phyloP scores from a whole-genome alignment of 805 yeast species.

The Ogataea parapolymorpha region DNA sequence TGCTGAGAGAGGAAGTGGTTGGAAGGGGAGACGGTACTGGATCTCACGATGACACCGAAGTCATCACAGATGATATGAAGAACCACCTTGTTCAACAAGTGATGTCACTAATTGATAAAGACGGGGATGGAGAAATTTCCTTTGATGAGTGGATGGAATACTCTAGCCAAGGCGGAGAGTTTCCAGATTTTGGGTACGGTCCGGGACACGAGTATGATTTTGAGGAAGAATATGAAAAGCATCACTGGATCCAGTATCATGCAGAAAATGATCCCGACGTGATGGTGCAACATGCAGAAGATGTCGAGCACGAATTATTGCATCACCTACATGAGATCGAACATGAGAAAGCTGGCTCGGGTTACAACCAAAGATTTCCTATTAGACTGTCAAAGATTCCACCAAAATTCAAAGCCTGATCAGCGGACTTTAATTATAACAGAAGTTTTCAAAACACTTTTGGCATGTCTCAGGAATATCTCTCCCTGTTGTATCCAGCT shows the following conservation, averaged over 20 bases:
- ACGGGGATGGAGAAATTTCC: conserved; percentile 62
- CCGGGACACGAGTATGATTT: conserved; percentile 87
- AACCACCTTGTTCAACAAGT: conserved; percentile 54
- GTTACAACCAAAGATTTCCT: conserved; percentile 16
- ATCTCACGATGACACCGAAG: conserved; percentile 61
- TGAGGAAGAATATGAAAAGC: conserved; percentile 89
- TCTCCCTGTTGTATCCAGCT: conserved; percentile 38
- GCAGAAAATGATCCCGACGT: conserved; percentile 80
- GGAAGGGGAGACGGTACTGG: conserved; percentile 95
- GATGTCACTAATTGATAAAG: conserved; percentile 57
- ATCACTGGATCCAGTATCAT: conserved; percentile 87
- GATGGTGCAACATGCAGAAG: conserved; percentile 77
- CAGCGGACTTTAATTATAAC: conserved; percentile 32
- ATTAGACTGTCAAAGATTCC: conserved; percentile 23
- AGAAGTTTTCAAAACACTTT: conserved; percentile 37
- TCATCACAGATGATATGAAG: conserved; percentile 52
- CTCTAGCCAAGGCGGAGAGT: conserved; percentile 57
- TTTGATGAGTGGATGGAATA: conserved; percentile 69
- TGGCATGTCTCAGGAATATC: conserved; percentile 32
- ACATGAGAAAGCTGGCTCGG: conserved; percentile 34
- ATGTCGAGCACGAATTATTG: conserved; percentile 79
- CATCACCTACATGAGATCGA: conserved; percentile 87
- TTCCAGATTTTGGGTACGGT: conserved; percentile 92
- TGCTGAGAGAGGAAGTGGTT: conserved; percentile 64
- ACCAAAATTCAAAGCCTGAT: conserved; percentile 14